Evolutionary conservation across 176 grass and related monocot species (phyloP), one percentile per base, ranked within the genome.

Genomic region (Zizania latifolia): DNA sequence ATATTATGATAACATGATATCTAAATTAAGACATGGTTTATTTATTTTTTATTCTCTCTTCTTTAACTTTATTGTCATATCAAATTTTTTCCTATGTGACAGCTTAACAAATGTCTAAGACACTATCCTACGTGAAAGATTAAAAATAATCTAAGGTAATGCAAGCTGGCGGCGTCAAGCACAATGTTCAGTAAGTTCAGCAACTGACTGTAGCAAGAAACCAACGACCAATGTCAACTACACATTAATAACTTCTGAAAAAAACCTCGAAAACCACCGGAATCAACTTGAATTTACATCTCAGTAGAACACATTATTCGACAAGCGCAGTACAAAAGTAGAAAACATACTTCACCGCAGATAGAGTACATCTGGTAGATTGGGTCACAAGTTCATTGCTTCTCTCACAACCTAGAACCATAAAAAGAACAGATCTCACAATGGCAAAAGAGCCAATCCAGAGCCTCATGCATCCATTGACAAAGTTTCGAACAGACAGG

Each of bases 331-430:
- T n/a, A n/a, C n/a, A n/a, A 58, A 50, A 14, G 74, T 48, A 48
- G 44, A 11, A 37, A 59, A 78, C 39, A 78, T 16, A 61, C 40
- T 74, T 68, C 58, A 71, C 48, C 22, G 33, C 79, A 87, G 41
- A 87, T 55, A 55, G 19, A 68, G 39, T 74, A 35, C 74, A 54
- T 74, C 43, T 36, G 34, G 55, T 62, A 53, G 16, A 88, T 11
- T 38, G 17, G 44, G 81, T 76, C 64, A 44, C 27, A 36, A 70
- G 70, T 75, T 69, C 16, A 69, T 76, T 74, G 51, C 67, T 70
- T 76, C 67, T 83, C 51, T 70, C 76, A 80, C 75, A 36, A 70
- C 56, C 4, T 8, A 79, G 62, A 84, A 62, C 68, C 71, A 75
- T 58, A 75, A 64, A 62, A 88, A 36, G 36, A 78, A 54, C 74